Percentiles rank a stretch among this genome's conserved stretches.
Evolutionary conservation across 2,329 filamentous ascomycete species (phyloP).

Genomic region (Aspergillus sp.): DNA sequence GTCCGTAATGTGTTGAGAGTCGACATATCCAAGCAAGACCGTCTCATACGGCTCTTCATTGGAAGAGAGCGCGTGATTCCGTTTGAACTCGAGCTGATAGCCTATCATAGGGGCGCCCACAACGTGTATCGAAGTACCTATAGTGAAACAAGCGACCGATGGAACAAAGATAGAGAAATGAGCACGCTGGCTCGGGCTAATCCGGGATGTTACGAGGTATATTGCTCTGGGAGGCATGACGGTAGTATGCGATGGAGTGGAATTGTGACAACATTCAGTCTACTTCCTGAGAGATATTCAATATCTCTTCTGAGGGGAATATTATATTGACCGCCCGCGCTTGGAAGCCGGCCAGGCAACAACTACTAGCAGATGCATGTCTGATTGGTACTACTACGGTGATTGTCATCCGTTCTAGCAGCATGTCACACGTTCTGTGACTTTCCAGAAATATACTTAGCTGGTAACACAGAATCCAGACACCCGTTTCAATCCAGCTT

Average conservation of each 20-base stretch:
- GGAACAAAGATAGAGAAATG: conserved; percentile 37
- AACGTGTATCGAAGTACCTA: conserved; percentile 34
- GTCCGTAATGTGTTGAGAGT: conserved; percentile 26
- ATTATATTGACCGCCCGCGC: not conserved
- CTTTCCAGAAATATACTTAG: too few species aligned
- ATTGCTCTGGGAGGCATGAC: conserved; percentile 26
- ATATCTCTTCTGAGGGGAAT: not conserved
- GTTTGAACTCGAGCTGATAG: conserved; percentile 34
- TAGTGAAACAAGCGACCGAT: conserved; percentile 13
- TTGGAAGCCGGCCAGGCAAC: not conserved
- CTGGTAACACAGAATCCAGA: too few species aligned
- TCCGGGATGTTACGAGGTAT: conserved; percentile 28
- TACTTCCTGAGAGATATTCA: not conserved
- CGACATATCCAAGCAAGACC: conserved; percentile 25
- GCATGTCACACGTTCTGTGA: not conserved
- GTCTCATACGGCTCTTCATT: conserved; percentile 14
- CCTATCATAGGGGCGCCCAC: conserved; percentile 36
- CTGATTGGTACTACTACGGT: not conserved
- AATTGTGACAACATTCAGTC: not conserved
- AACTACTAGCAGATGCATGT: not conserved
- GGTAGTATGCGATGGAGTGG: not conserved
- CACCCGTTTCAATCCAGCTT: too few species aligned
- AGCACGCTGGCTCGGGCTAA: conserved; percentile 25
- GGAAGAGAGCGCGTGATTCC: conserved; percentile 24
- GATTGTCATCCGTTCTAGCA: not conserved